Percentiles rank a stretch among this genome's conserved stretches.
Evolutionary conservation across 2,329 filamentous ascomycete species (phyloP).

Genomic region (Fusarium sp.): DNA sequence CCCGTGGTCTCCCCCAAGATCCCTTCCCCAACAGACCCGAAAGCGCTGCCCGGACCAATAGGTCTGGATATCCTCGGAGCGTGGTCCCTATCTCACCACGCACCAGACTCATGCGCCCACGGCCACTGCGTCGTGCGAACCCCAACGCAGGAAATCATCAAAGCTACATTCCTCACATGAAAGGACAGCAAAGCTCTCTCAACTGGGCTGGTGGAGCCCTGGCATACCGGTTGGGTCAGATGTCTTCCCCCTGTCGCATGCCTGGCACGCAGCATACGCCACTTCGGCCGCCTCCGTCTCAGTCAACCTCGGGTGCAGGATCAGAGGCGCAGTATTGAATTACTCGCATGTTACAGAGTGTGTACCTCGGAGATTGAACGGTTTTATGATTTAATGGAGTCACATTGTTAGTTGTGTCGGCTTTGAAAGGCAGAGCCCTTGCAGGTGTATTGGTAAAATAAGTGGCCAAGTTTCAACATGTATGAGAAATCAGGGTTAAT

Average conservation of each 20-base stretch:
- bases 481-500: background rate
- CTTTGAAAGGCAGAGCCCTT: background rate
- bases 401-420: background rate
- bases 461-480: background rate
- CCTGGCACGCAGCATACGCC: background rate
- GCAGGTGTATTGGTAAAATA: background rate
- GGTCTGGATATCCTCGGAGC: background rate
- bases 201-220: background rate
- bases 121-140: background rate
- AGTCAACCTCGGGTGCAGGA: background rate
- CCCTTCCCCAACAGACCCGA: background rate
- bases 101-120: background rate
- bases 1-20: constrained; percentile 3
- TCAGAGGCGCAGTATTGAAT: background rate
- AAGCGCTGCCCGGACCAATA: background rate
- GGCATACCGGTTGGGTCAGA: background rate
- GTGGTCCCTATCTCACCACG: background rate
- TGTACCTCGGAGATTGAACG: background rate
- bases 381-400: background rate
- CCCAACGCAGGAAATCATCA: background rate
- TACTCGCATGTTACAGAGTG: background rate
- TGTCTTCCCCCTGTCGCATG: background rate
- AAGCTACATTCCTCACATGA: background rate
- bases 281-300: background rate
- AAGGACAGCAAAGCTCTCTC: background rate